Evolutionary conservation across 164 flowering plant species (phyloP), one percentile per base, ranked within the genome.

Genomic region (Platanus orientalis): DNA sequence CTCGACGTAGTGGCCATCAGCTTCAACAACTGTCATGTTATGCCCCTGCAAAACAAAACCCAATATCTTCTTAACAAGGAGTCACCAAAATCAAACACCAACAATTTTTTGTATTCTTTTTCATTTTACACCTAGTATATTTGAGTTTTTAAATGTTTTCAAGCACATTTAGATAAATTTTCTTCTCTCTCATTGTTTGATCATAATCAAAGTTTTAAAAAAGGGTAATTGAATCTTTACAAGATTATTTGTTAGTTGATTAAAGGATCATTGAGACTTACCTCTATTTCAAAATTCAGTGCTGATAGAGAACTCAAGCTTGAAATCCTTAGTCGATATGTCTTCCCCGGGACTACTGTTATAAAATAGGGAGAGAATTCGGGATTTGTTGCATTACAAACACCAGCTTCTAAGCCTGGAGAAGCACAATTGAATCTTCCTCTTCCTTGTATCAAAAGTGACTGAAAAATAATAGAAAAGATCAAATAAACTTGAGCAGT

Each of bases 21-120:
- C 83, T 75, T 90, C 97, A 2, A 90, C 94, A 2, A 92, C 85
- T 1, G 94, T 90, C 97, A 92, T 76, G 55, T 88, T 85, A 52
- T 92, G 98, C 2, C 92, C 88, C 96, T 89, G 79, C 25, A 36
- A 5, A 34, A 36, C 42, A 57, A 36, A 57, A 34, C 0, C 25
- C 25, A 36, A 11, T 57, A 10, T 2, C 20, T 21, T 20, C 19
- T 20, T n/a, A n/a, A n/a, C 14, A n/a, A 16, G 58, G 17, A 17
- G 17, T 55, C 7, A 10, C 39, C 39, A 10, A 34, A 34, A 10
- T 34, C 27, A 28, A 3, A 56, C n/a, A n/a, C n/a, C n/a, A n/a
- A n/a, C n/a, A n/a, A n/a, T n/a, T n/a, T n/a, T n/a, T n/a, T n/a
- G n/a, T n/a, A n/a, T n/a, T n/a, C n/a, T n/a, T n/a, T n/a, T n/a